Evolutionary conservation across 2,329 filamentous ascomycete genomes (phyloP).

Genomic region (Sporothrix globosa): DNA sequence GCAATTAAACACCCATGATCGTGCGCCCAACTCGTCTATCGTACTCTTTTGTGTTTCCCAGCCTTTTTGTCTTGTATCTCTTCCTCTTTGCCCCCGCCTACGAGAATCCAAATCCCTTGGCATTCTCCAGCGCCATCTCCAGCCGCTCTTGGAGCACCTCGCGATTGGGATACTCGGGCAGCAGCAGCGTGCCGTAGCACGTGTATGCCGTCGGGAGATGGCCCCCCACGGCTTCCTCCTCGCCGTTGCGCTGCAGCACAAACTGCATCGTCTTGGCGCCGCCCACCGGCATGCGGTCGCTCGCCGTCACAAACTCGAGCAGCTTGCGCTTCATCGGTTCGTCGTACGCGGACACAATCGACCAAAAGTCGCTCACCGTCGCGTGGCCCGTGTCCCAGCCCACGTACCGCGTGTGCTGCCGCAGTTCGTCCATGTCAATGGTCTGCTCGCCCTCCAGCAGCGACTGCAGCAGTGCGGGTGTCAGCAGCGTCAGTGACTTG

Average conservation of each 20-base stretch:
- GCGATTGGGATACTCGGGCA: conserved; percentile 78
- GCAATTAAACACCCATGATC: not conserved
- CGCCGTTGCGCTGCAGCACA: conserved; percentile 75
- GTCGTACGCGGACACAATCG: conserved; percentile 69
- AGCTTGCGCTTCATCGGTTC: conserved; percentile 72
- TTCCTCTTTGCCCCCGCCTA: conserved; percentile 42
- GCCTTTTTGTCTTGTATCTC: not conserved
- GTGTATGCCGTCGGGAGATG: conserved; percentile 85
- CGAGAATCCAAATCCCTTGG: conserved; percentile 84
- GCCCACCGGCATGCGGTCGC: conserved; percentile 84
- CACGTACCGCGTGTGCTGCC: conserved; percentile 74
- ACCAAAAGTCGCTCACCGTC: conserved; percentile 82
- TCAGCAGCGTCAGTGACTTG: conserved; percentile 73
- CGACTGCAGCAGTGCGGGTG: conserved; percentile 69
- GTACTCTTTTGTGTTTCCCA: not conserved
- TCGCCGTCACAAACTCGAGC: conserved; percentile 93
- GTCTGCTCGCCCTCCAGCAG: conserved; percentile 82
- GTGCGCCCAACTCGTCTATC: not conserved
- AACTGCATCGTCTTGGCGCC: conserved; percentile 83
- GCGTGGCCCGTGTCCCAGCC: conserved; percentile 73
- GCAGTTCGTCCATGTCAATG: conserved; percentile 76
- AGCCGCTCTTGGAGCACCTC: conserved; percentile 74
- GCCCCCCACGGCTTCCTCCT: conserved; percentile 57
- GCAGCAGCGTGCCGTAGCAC: conserved; percentile 84
- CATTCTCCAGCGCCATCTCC: conserved; percentile 83